Percentiles rank a stretch among this genome's conserved stretches.
phyloP scores from a whole-genome alignment of 2,329 filamentous ascomycete species.

The Ophioceras dolichostomum region DNA sequence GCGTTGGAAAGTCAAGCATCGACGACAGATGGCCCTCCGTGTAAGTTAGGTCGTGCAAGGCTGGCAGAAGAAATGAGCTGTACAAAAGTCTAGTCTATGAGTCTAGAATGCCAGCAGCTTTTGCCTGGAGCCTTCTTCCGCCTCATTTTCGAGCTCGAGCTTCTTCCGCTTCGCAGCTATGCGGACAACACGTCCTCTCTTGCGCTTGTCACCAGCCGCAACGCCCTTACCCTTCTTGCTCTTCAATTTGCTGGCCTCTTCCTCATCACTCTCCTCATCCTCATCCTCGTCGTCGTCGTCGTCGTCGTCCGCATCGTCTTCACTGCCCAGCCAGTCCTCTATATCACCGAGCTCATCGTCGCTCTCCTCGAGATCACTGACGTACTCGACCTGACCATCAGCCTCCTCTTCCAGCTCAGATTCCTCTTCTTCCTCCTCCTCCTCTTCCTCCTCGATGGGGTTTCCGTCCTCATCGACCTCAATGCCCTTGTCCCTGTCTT shows the following conservation, averaged over 20 bases:
- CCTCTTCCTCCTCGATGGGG: constrained; percentile 51
- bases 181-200: constrained; percentile 35
- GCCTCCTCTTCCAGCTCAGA: constrained; percentile 58
- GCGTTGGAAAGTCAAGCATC: too few species aligned
- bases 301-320: constrained; percentile 45
- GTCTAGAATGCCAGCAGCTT: constrained; percentile 17
- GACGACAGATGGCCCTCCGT: too few species aligned
- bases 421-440: constrained; percentile 56
- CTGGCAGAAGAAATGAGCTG: too few species aligned
- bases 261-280: constrained; percentile 42
- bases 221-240: constrained; percentile 49
- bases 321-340: constrained; percentile 85
- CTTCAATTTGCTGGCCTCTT: constrained; percentile 26
- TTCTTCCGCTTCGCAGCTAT: constrained; percentile 49
- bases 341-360: constrained; percentile 70
- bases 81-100: too few species aligned
- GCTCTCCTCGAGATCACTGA: constrained; percentile 79
- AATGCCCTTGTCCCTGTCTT: constrained; percentile 81
- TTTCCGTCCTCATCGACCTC: constrained; percentile 61
- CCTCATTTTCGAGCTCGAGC: constrained; percentile 59
- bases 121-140: constrained; percentile 24
- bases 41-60: too few species aligned
- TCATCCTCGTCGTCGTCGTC: constrained; percentile 47
- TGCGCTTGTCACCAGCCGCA: constrained; percentile 42
- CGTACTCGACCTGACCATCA: constrained; percentile 75